phyloP scores from a whole-genome alignment of 1,139 yeast genomes.

The Scheffersomyces insectosa region DNA sequence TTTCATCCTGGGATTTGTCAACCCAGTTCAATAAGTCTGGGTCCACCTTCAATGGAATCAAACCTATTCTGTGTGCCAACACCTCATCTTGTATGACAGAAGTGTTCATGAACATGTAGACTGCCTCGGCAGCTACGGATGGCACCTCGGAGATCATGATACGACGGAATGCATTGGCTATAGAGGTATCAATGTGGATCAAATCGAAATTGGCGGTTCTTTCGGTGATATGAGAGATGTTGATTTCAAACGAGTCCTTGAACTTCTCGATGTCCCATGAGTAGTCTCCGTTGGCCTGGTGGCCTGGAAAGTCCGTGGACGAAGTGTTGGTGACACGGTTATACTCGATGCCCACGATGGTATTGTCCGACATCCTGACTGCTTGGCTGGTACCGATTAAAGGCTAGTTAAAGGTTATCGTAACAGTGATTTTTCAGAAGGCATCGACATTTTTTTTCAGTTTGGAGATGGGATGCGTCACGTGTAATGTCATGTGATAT shows the following conservation, averaged over 20 bases:
- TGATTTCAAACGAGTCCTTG: conserved; percentile 66
- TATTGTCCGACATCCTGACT: conserved; percentile 33
- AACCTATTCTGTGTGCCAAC: conserved; percentile 90
- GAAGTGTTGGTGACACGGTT: conserved; percentile 89
- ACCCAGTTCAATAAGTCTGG: conserved; percentile 88
- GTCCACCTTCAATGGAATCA: conserved; percentile 85
- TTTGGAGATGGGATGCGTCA: neutral
- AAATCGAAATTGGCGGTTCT: conserved; percentile 85
- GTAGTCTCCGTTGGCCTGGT: conserved; percentile 58
- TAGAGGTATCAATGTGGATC: conserved; percentile 82
- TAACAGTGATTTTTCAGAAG: too few relatives aligned
- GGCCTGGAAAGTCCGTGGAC: conserved; percentile 89
- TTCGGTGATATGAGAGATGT: conserved; percentile 64
- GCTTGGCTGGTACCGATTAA: conserved; percentile 1
- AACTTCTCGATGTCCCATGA: conserved; percentile 88
- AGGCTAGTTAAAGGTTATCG: too few relatives aligned
- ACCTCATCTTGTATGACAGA: conserved; percentile 97
- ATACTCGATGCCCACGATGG: conserved; percentile 84
- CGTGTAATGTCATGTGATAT: neutral
- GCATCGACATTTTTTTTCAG: conserved; percentile 2
- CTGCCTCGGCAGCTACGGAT: conserved; percentile 89
- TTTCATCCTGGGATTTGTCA: conserved; percentile 62
- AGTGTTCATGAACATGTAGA: conserved; percentile 88
- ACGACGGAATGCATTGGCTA: conserved; percentile 95
- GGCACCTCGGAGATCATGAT: conserved; percentile 97